A percentile compares a stretch with the other conserved stretches of the same genome.
These are phyloP conservation scores for Geranium rotundifolium DNA, from an alignment of 345 rosid genomes.

Conservation along the genomic window DNA sequence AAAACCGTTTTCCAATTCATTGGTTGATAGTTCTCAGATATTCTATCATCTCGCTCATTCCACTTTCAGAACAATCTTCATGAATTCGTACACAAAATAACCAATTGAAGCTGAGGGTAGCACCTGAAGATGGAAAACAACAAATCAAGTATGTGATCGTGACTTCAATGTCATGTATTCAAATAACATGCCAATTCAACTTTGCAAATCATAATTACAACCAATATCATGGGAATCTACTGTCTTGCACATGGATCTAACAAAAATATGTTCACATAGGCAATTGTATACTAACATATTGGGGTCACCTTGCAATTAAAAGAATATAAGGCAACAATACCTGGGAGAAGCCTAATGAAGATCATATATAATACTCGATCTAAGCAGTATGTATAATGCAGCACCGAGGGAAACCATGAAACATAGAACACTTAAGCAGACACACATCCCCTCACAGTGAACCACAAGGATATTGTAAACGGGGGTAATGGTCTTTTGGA, in stretches of 20 bases:
- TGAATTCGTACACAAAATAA: constrained; percentile 74
- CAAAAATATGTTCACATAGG: too few relatives aligned
- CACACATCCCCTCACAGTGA: not conserved
- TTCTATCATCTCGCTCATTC: constrained; percentile 23
- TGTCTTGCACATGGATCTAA: too few relatives aligned
- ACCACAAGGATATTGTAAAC: not conserved
- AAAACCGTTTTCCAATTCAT: not conserved
- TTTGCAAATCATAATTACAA: not conserved
- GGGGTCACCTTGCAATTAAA: too few relatives aligned
- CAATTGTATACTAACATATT: too few relatives aligned
- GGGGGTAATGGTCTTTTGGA: not conserved
- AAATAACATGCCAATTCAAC: not conserved
- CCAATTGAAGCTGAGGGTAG: constrained; percentile 79
- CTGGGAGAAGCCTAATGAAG: too few relatives aligned
- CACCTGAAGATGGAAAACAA: constrained; percentile 35
- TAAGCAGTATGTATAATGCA: not conserved
- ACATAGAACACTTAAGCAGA: not conserved
- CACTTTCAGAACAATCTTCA: constrained; percentile 75
- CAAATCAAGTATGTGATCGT: not conserved
- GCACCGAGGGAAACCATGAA: not conserved
- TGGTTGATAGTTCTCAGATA: not conserved
- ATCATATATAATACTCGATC: too few relatives aligned
- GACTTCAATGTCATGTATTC: not conserved
- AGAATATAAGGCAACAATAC: too few relatives aligned
- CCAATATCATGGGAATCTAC: too few relatives aligned